Evolutionary conservation across 106 monocot genomes (phyloP), one percentile per base, ranked within the genome.

Genomic region (Phalaenopsis equestris): DNA sequence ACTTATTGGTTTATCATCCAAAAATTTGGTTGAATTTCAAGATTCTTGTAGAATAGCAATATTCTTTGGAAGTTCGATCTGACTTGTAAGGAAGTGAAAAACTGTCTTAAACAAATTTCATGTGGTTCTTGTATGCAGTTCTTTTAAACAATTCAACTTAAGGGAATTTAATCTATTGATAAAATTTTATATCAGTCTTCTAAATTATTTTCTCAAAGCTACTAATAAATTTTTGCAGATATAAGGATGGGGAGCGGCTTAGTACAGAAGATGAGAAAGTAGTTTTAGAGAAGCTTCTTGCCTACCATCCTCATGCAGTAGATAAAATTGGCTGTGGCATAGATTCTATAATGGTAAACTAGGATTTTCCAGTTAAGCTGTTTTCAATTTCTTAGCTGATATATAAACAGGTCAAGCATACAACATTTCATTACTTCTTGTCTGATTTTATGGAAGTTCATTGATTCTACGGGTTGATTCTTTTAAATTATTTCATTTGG

Each of bases 251-350:
- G 19, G 86, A 84, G 70, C 73, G 85, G 65, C 81, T 96, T 56
- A 88, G 56, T 65, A 48, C 79, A 79, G 90, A 93, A 56, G 91
- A 93, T 87, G 85, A 91, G 78, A 88, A 91, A 80, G 42, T 68
- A 77, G 87, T 93, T 9, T 68, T 88, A 75, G 86, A 91, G 77
- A 93, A 91, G 75, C 91, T 96, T 90, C 96, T 93, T 80, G 82
- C 85, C 57, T 87, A 91, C 64, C 96, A 96, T 82, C 93, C 93
- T 46, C 85, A 82, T 87, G 88, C 89, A 56, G 84, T 86, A 83
- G 93, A 91, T 85, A 96, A 93, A 84, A 91, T 93, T 85, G 93
- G 96, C 49, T 87, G 88, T 79, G 96, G 93, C 21, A 75, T 96
- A 76, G 85, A 91, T 79, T 89, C 80, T 74, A 88, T 96, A 57